A percentile compares a stretch with the other conserved stretches of the same genome.
Evolutionary conservation across 2,329 filamentous ascomycete species (phyloP).

Genomic region (Neodidymelliopsis sp.): DNA sequence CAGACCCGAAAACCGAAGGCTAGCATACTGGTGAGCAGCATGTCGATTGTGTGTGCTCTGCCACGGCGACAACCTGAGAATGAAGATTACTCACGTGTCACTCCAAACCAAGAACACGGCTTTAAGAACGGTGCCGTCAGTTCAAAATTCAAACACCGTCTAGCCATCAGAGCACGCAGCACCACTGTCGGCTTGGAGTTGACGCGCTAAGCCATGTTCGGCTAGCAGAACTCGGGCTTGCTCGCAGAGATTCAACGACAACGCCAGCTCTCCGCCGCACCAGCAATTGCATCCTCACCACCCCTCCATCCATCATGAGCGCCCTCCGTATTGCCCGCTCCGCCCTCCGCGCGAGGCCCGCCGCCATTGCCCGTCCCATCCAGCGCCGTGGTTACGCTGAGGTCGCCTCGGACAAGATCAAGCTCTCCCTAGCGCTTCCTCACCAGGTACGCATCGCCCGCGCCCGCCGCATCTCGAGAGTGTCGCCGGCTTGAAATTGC

Average conservation of each 20-base stretch:
- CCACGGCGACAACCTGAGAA: no score
- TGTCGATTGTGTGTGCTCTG: no score
- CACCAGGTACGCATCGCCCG: slow-evolving; percentile 80
- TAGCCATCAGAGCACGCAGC: no score
- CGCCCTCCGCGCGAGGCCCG: slow-evolving; percentile 81
- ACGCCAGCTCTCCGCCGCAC: slow-evolving; percentile 37
- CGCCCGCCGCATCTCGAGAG: slow-evolving; percentile 12
- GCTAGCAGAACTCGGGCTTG: slow-evolving; percentile 38
- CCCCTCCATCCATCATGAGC: slow-evolving; percentile 72
- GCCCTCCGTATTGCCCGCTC: slow-evolving; percentile 90
- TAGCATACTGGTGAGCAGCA: no score
- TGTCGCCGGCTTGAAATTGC: slow-evolving; percentile 1
- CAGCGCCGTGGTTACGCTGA: slow-evolving; percentile 87
- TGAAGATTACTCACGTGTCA: no score
- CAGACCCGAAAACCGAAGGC: no score
- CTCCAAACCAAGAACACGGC: no score
- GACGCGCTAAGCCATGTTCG: slow-evolving; percentile 22
- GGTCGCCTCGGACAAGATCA: slow-evolving; percentile 72
- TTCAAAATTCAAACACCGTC: no score
- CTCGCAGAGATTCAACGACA: slow-evolving; percentile 35
- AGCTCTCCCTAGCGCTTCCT: slow-evolving; percentile 96
- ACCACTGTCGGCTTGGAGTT: not conserved
- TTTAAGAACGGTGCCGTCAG: no score
- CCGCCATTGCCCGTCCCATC: slow-evolving; percentile 75
- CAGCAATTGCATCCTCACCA: slow-evolving; percentile 50